Percentiles rank a stretch among this genome's conserved stretches.
Conservation (phyloP, 2,329 filamentous ascomycete species). For the Blumeria graminis region DNA sequence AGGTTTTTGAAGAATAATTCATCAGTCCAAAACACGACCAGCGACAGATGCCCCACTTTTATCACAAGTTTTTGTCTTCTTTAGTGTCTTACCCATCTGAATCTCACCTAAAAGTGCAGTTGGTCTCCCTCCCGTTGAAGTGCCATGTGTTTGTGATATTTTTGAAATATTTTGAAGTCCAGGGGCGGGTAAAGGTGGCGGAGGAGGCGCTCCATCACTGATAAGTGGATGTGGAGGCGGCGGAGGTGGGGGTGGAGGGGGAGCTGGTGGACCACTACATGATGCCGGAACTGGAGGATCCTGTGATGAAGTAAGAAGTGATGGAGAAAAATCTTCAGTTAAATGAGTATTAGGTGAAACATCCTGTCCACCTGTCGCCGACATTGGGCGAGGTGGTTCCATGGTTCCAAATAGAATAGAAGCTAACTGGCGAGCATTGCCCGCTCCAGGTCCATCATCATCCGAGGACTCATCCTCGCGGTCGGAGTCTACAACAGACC, state of each 20-base stretch:
- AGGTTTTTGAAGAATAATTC: not conserved
- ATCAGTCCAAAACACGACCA: conserved; percentile 40
- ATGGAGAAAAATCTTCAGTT: conserved; percentile 4
- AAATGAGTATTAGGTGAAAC: conserved; percentile 20
- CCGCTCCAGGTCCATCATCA: conserved; percentile 57
- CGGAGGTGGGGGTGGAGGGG: conserved; percentile 14
- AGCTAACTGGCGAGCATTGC: conserved; percentile 73
- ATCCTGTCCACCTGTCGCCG: conserved; percentile 44
- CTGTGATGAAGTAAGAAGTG: not conserved
- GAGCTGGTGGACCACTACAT: conserved; percentile 12
- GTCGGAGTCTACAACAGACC: conserved; percentile 57
- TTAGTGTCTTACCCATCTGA: conserved; percentile 51
- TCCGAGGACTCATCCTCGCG: conserved; percentile 48
- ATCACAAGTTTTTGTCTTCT: conserved; percentile 79
- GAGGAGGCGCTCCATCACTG: conserved; percentile 12
- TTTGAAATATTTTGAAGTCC: not conserved
- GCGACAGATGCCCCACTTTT: conserved; percentile 47
- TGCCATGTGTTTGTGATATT: not conserved
- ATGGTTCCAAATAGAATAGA: conserved; percentile 94
- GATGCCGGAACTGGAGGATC: conserved; percentile 15
- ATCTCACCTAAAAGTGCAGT: conserved; percentile 59
- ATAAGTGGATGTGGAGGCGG: conserved; percentile 17
- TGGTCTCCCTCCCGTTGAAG: conserved; percentile 19
- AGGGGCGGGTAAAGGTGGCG: conserved; percentile 18
- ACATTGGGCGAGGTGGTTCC: conserved; percentile 74